Evolutionary conservation across 768 basidiomycete species (phyloP).

Genomic region (Paxillus ammoniavirescens): DNA sequence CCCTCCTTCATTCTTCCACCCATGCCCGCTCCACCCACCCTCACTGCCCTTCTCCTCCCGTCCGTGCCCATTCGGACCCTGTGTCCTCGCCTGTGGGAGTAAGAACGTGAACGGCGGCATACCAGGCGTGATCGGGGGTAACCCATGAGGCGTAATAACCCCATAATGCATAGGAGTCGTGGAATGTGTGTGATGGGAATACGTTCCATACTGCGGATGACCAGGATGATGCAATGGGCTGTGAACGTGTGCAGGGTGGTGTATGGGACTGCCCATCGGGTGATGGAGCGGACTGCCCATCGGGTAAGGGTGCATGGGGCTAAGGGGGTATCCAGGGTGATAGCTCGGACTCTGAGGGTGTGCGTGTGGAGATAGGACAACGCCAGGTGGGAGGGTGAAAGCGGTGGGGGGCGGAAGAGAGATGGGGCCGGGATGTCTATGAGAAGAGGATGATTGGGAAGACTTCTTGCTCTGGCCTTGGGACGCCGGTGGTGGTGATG

Average conservation of each 20-base stretch:
- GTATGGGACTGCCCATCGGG: slow-evolving; percentile 30
- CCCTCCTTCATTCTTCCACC: slow-evolving; percentile 6
- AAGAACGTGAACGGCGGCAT: slow-evolving; percentile 95
- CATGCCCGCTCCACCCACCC: background rate
- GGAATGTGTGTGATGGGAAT: slow-evolving; percentile 17
- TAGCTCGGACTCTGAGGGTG: slow-evolving; percentile 40
- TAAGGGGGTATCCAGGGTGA: slow-evolving; percentile 35
- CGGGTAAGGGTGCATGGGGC: slow-evolving; percentile 25
- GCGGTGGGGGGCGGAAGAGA: slow-evolving; percentile 59
- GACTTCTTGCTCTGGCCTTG: slow-evolving; percentile 17
- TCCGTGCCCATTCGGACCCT: slow-evolving; percentile 17
- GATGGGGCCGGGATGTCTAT: slow-evolving; percentile 70
- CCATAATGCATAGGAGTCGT: slow-evolving; percentile 25
- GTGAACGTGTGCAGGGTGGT: slow-evolving; percentile 32
- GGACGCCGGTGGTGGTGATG: slow-evolving; percentile 2
- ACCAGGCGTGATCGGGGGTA: slow-evolving; percentile 94
- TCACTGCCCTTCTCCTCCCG: slow-evolving; percentile 4
- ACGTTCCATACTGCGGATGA: slow-evolving; percentile 28
- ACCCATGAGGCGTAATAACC: slow-evolving; percentile 68
- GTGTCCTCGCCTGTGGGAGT: slow-evolving; percentile 40
- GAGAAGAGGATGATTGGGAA: slow-evolving; percentile 27
- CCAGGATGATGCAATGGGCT: slow-evolving; percentile 31
- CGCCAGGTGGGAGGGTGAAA: slow-evolving; percentile 40
- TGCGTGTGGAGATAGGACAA: slow-evolving; percentile 32
- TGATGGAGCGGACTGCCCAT: slow-evolving; percentile 40